A percentile compares a stretch with the other conserved stretches of the same genome.
Conservation (phyloP, 148 eudicot genomes). For the Diospyros lotus region DNA sequence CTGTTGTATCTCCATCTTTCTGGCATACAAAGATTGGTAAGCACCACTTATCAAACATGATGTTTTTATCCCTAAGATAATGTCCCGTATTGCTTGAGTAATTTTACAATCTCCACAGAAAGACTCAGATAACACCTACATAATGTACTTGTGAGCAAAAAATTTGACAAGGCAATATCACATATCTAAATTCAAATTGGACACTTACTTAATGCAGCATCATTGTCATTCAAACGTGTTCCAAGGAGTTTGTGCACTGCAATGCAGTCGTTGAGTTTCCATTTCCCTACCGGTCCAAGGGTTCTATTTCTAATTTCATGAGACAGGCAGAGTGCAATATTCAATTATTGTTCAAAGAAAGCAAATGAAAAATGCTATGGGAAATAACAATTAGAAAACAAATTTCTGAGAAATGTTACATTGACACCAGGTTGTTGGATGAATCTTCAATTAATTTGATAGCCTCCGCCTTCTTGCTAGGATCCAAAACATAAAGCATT, state of each 20-base stretch:
- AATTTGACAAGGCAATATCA: background rate
- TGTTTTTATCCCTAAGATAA: too few species aligned
- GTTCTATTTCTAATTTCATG: constrained; percentile 51
- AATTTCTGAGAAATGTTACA: constrained; percentile 29
- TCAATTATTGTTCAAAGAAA: background rate
- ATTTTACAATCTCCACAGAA: background rate
- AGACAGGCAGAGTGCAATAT: background rate
- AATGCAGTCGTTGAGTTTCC: constrained; percentile 74
- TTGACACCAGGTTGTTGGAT: constrained; percentile 38
- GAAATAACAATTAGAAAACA: background rate
- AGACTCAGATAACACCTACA: background rate
- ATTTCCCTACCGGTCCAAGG: constrained; percentile 42
- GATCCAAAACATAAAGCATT: constrained; percentile 72
- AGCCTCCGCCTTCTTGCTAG: constrained; percentile 71
- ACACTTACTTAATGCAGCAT: constrained; percentile 75
- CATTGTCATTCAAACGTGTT: constrained; percentile 44
- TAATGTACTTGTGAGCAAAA: background rate
- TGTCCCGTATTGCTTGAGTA: too few species aligned
- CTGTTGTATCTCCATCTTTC: too few species aligned
- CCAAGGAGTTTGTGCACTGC: constrained; percentile 73
- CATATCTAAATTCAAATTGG: background rate
- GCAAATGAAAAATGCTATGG: background rate
- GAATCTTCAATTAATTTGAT: constrained; percentile 70
- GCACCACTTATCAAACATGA: too few species aligned
- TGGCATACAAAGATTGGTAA: too few species aligned